phyloP scores from a whole-genome alignment of 495 filamentous ascomycete genomes.

The Lepidopterella palustris region DNA sequence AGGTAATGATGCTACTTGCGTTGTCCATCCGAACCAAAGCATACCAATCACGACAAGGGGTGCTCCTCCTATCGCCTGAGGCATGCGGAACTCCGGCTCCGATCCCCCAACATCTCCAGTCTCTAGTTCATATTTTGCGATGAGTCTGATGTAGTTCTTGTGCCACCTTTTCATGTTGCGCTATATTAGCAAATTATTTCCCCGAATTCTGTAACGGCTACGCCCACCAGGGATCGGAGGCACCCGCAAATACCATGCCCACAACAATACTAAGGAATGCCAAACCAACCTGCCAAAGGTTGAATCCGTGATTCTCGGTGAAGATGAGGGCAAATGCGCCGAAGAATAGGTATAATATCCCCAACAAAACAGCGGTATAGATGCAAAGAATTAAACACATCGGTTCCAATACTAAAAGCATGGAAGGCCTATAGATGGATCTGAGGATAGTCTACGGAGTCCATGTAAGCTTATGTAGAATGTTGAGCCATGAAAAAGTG shows the following conservation, averaged over 20 bases:
- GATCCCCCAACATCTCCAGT: slow-evolving; percentile 50
- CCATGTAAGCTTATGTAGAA: not conserved
- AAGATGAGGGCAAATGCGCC: slow-evolving; percentile 86
- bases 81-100: slow-evolving; percentile 81
- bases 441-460: slow-evolving; percentile 53
- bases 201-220: no score
- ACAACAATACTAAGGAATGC: slow-evolving; percentile 74
- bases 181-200: no score
- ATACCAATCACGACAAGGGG: slow-evolving; percentile 70
- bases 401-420: slow-evolving; percentile 75
- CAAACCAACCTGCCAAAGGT: slow-evolving; percentile 71
- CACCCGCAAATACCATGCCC: slow-evolving; percentile 63
- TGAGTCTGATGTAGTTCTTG: slow-evolving; percentile 54
- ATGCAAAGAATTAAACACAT: slow-evolving; percentile 79
- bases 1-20: no score
- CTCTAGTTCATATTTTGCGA: slow-evolving; percentile 48
- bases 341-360: slow-evolving; percentile 89
- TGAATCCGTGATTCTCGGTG: slow-evolving; percentile 63
- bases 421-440: slow-evolving; percentile 69
- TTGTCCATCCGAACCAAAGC: slow-evolving; percentile 48
- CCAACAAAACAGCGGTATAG: slow-evolving; percentile 75
- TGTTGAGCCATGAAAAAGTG: not conserved
- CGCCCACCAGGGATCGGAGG: slow-evolving; percentile 64
- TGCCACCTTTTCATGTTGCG: no score
- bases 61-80: slow-evolving; percentile 69